Evolutionary conservation across 768 basidiomycete genomes (phyloP), one percentile per base, ranked within the genome.

Genomic region (Auricularia cornea): DNA sequence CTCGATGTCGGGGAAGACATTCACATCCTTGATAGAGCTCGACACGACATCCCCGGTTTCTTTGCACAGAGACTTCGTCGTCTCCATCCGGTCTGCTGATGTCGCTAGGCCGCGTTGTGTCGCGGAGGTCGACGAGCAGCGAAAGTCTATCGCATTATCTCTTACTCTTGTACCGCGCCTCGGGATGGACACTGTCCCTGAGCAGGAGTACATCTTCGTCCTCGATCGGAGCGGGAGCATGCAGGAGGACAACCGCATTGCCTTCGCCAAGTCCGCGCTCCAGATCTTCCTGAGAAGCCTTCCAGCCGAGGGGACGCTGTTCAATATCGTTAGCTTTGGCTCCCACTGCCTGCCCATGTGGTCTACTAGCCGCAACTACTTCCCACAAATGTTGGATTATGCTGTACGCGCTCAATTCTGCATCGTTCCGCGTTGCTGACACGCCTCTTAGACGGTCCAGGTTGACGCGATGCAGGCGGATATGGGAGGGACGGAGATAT

Each of bases 161-260:
- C 23, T 48, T 14, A 48, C 44, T 20, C 44, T 48, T 18, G 44
- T 48, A 10, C 44, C 44, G 16, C 16, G 23, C 20, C 44, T 48
- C 44, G 44, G 20, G 23, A 18, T 20, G 23, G 44, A 20, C 11
- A 6, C 44, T 8, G 20, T 48, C 10, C 44, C 44, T 6, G 44
- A 18, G 44, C 44, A 48, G 44, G 85, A 87, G 63, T 87, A 81
- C 61, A 72, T 87, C 0, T 87, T 88, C 64, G 62, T 88, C 10
- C 73, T 88, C 8, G 86, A 88, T 65, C 73, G 84, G 56, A 84
- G 82, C 23, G 80, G 81, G 0, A 84, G 83, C 59, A 87, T 87
- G 86, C 44, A 48, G 20, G 33, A 35, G 3, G 68, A 62, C 1
- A 16, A 31, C 10, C 28, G 66, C 23, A 68, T 68, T 29, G 38